Evolutionary conservation across 345 rosid species (phyloP), one percentile per base, ranked within the genome.

Genomic region (Jatropha curcas): DNA sequence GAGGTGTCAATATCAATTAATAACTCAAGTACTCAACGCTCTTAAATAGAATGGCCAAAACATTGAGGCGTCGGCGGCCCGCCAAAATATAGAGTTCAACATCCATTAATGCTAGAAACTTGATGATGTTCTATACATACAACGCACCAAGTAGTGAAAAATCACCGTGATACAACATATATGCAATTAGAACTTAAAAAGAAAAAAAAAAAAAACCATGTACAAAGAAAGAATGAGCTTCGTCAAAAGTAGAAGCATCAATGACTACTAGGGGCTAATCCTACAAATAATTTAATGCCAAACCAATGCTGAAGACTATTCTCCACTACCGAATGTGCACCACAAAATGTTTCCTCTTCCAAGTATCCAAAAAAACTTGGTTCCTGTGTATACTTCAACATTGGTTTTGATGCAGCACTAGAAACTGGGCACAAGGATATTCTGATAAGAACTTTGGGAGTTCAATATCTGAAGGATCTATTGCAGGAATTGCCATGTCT

Each of bases 401-500:
- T 67, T 76, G 63, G 52, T 51, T 56, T 34, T 74, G 67, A 48
- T 66, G 68, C 35, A n/a, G 79, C 70, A 79, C 59, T 62, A 92
- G 87, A 77, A 89, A 85, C 81, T 85, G 92, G 52, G 87, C 90
- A 76, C 93, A 89, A 13, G 86, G 81, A 79, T 87, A 77, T 66
- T 89, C 98, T 45, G 88, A 79, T 62, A 90, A 84, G 24, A 79
- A 72, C 10, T 78, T 71, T 1, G 97, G 99, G 28, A 83, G 77
- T 72, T 86, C 88, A 53, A 88, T 68, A 52, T 77, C 86, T 53
- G 90, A 82, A 78, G 98, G 94, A 75, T 91, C 99, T 55, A 88
- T 84, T 20, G 80, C 77, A 6, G 98, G 98, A 73, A 95, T 89
- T 7, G 98, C 97, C 82, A 85, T 91, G 73, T 92, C 99, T 79